These are phyloP conservation scores for Uronychia binucleata DNA, from an alignment of 73 alveolate species.

Conservation along the genomic window DNA sequence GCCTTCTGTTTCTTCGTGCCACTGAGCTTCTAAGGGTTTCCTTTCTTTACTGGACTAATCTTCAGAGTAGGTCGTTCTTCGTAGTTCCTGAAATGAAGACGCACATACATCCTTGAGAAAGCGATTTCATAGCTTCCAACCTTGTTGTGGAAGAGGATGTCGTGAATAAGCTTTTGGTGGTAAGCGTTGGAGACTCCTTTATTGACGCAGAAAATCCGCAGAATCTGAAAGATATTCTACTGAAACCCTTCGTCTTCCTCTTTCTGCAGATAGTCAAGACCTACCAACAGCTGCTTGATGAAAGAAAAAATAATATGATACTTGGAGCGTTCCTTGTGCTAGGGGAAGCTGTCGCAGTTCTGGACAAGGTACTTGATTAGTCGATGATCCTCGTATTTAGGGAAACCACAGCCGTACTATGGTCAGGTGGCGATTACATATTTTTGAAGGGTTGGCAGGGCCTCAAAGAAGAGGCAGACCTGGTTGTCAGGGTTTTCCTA, in stretches of 20 bases:
- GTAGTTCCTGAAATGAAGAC: neutral
- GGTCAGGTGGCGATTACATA: conserved; percentile 4
- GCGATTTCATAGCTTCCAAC: neutral
- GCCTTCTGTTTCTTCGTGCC: neutral
- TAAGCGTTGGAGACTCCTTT: conserved; percentile 33
- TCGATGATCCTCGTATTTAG: conserved; percentile 13
- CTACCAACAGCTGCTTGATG: conserved; percentile 25
- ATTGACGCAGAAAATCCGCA: conserved; percentile 38
- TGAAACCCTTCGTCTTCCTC: conserved; percentile 4
- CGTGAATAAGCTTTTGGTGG: conserved; percentile 43
- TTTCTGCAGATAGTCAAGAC: conserved; percentile 5
- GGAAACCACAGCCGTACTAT: conserved; percentile 40
- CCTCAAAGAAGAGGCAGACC: conserved; percentile 33
- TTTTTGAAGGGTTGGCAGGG: conserved; percentile 21
- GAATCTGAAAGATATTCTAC: conserved; percentile 15
- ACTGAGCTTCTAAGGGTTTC: too few relatives aligned
- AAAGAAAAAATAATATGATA: conserved; percentile 22
- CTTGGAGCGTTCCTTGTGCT: conserved; percentile 36
- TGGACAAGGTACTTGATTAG: conserved; percentile 31
- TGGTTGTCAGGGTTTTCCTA: neutral
- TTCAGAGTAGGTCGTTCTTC: too few relatives aligned
- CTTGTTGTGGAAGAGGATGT: conserved; percentile 22
- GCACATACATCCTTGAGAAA: neutral
- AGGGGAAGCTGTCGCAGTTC: conserved; percentile 28
- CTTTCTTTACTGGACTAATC: too few relatives aligned